Evolutionary conservation across 805 yeast genomes (phyloP), one percentile per base, ranked within the genome.

Genomic region (Maudiozyma serrabonitensis): DNA sequence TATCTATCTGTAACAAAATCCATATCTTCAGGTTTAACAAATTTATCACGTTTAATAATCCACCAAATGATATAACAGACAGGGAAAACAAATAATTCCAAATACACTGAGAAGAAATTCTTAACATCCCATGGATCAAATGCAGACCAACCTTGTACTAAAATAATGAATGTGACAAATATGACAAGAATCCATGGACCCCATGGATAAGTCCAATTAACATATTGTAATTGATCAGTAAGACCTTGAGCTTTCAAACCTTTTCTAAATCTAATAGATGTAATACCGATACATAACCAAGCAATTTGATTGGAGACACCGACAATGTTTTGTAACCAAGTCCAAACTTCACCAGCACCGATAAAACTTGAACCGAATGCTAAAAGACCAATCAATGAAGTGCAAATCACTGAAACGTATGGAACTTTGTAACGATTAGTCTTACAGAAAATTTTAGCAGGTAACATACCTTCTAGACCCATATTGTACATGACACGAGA

Each of bases 301-400:
- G 78, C 71, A 43, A 76, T 58, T 59, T 74, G 76, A 58, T 76
- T 76, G 5, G 80, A 74, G 18, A 76, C 76, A 56, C 79, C 80
- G 47, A 75, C 79, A 47, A 75, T 69, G 49, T 72, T 66, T 63
- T 75, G 80, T 49, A 76, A 62, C 79, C 80, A 76, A 15, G 69
- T 54, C 80, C 80, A 76, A 39, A 76, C 63, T n/a, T 68, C 66
- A 42, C 80, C 80, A 0, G 79, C 74, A 21, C 78, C 77, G 49
- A 75, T 70, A 54, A 75, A 76, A 1, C 81, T 76, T 4, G 82
- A 74, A 1, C 80, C 84, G 56, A 80, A 80, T 59, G 82, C 78
- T 43, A 79, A 64, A 0, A 81, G 82, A 41, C 82, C 79, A 32
- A 73, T 67, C 3, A 73, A 57, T 76, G 80, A 77, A 25, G 84